Evolutionary conservation across 2,329 filamentous ascomycete genomes (phyloP), one percentile per base, ranked within the genome.

Genomic region (Pseudovirgaria hyperparasitica): DNA sequence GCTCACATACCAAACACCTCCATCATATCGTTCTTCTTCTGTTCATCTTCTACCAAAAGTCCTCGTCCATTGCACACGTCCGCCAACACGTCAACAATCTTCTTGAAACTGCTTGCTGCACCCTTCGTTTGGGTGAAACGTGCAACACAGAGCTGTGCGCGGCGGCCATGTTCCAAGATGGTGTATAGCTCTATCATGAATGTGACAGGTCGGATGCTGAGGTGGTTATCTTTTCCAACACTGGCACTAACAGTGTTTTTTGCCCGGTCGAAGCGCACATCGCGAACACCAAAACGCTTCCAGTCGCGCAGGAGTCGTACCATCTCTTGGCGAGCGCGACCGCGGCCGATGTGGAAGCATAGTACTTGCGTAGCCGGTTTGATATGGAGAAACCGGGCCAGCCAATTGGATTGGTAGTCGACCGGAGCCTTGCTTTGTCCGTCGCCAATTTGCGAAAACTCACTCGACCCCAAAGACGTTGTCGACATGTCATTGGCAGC

Each of bases 101-200:
- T 76, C 48, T 82, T 70, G 58, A 96, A 92, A 40, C 80, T 90
- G 42, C 79, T 90, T 19, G 82, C 85, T 2, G 87, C 86, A n/a
- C 87, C 90, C 31, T 76, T 76, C 46, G 90, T 84, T 46, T 94
- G 86, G 2, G 81, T 87, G 50, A 94, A 82, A 19, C 82, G 77
- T 16, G 82, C 73, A 37, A 94, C 74, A 50, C 78, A 81, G 28
- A 94, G 67, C 6, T 76, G 76, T 23, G 72, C 75, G 37, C 73
- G 76, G 42, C 72, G 76, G 25, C 82, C 82, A 45, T 90, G 80
- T 57, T 93, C 82, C 35, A 92, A 78, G 19, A 92, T 78, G 2
- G 79, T 84, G 59, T 92, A 92, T 34, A 94, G 69, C 50, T 94
- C 84, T 19, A 76, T 74, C 10, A 82, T 79, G 53, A 96, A 86